Evolutionary conservation across 2,329 filamentous ascomycete genomes (phyloP).

Genomic region (Zasmidium citrigriseum): DNA sequence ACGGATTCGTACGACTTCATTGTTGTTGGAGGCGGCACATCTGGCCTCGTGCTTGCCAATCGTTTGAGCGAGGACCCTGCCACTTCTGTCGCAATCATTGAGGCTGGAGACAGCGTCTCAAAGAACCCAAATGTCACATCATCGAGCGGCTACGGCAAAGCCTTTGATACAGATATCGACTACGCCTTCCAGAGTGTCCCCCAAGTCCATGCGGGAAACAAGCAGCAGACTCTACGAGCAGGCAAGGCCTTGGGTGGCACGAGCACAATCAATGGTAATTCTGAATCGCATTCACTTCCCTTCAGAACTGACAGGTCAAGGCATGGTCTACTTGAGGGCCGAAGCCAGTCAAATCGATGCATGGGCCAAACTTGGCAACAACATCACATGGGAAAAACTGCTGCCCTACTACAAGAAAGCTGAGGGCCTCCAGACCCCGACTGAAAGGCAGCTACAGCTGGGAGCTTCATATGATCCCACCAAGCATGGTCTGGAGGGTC

Average conservation of each 20-base stretch:
- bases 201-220: conserved; percentile 19
- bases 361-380: conserved; percentile 38
- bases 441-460: conserved; percentile 6
- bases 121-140: conserved; percentile 34
- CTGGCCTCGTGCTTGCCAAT: conserved; percentile 31
- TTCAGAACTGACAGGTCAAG: background rate
- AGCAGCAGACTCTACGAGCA: conserved; percentile 23
- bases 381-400: conserved; percentile 33
- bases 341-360: conserved; percentile 29
- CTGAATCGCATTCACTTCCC: background rate
- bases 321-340: conserved; percentile 24
- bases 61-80: conserved; percentile 30
- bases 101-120: conserved; percentile 14
- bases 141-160: conserved; percentile 46
- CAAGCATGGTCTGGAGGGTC: conserved; percentile 14
- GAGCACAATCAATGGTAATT: conserved; percentile 40
- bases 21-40: conserved; percentile 32
- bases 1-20: conserved; percentile 25
- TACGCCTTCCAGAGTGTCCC: conserved; percentile 23
- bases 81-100: conserved; percentile 33
- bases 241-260: conserved; percentile 41
- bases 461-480: conserved; percentile 11
- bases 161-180: conserved; percentile 27
- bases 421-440: conserved; percentile 17
- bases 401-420: conserved; percentile 27